phyloP scores from a whole-genome alignment of 2,329 filamentous ascomycete genomes.

The Pyrenophora seminiperda region DNA sequence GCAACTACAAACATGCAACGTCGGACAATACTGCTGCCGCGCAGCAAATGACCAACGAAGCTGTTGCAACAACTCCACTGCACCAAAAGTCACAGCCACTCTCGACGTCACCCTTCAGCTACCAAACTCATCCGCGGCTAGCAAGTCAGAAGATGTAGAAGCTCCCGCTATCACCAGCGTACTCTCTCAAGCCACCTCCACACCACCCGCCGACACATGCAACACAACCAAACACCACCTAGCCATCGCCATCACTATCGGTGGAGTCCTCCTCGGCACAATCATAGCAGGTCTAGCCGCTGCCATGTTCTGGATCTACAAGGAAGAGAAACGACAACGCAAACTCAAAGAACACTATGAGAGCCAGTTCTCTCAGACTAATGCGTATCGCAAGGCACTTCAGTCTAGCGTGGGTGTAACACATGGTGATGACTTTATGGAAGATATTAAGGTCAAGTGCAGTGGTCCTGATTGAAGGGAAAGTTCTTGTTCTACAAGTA shows the following conservation, averaged over 20 bases:
- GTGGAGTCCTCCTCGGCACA: conserved; percentile 33
- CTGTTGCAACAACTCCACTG: conserved; percentile 39
- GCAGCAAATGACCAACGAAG: conserved; percentile 20
- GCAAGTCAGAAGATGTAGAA: conserved; percentile 12
- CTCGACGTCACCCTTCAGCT: conserved; percentile 32
- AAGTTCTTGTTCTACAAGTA: neutral
- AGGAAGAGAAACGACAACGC: conserved; percentile 38
- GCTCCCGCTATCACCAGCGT: conserved; percentile 15
- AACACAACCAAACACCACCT: conserved; percentile 26
- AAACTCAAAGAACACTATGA: conserved; percentile 45
- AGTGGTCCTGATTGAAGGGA: neutral
- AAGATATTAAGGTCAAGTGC: conserved; percentile 7
- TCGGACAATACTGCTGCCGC: conserved; percentile 44
- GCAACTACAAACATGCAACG: conserved; percentile 45
- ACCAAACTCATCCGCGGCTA: conserved; percentile 11
- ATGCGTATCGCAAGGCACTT: conserved; percentile 33
- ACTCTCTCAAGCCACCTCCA: conserved; percentile 11
- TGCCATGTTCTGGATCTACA: conserved; percentile 31
- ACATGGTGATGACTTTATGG: conserved; percentile 11
- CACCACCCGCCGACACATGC: conserved; percentile 16
- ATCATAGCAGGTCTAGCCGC: conserved; percentile 23
- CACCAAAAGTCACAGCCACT: conserved; percentile 30
- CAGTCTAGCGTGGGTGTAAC: conserved; percentile 17
- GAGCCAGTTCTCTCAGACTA: conserved; percentile 36
- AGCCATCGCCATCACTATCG: conserved; percentile 31